A percentile compares a stretch with the other conserved stretches of the same genome.
These are phyloP conservation scores for Candolleomyces efflorescens DNA, from an alignment of 768 basidiomycete genomes.

Conservation along the genomic window DNA sequence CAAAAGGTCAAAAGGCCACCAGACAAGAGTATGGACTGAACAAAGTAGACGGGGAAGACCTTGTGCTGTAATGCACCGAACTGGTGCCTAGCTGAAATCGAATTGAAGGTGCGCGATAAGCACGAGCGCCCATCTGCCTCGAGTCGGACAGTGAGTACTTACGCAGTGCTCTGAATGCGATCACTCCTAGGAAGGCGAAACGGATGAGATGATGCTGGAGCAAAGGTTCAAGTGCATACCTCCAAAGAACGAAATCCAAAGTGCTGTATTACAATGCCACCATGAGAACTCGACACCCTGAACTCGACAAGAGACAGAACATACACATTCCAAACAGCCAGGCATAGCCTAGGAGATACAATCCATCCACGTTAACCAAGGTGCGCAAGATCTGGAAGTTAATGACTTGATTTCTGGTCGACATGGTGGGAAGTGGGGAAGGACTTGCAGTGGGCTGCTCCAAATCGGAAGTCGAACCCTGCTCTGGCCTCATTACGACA, in stretches of 20 bases:
- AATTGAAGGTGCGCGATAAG: neutral
- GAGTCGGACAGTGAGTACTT: slow-evolving; percentile 18
- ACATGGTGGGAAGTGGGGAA: neutral
- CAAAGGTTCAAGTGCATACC: slow-evolving; percentile 26
- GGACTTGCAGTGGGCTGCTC: neutral
- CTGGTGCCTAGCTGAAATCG: slow-evolving; percentile 59
- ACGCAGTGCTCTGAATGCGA: slow-evolving; percentile 60
- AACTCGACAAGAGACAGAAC: slow-evolving; percentile 17
- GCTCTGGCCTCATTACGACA: neutral
- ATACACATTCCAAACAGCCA: slow-evolving; percentile 71
- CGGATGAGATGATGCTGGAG: neutral
- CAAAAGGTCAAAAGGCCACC: slow-evolving; percentile 52
- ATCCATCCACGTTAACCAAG: slow-evolving; percentile 32
- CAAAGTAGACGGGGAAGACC: slow-evolving; percentile 73
- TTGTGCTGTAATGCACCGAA: slow-evolving; percentile 73
- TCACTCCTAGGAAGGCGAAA: slow-evolving; percentile 38
- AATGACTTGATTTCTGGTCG: slow-evolving; percentile 22
- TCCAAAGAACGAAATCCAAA: slow-evolving; percentile 71
- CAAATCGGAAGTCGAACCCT: neutral
- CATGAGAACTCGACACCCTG: neutral
- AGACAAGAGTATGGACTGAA: slow-evolving; percentile 51
- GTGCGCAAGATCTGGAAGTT: slow-evolving; percentile 27
- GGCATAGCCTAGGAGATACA: slow-evolving; percentile 54
- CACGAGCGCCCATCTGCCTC: neutral
- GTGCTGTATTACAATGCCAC: slow-evolving; percentile 22